phyloP scores from a whole-genome alignment of 495 filamentous ascomycete genomes.

The Penicillium cinerascens region DNA sequence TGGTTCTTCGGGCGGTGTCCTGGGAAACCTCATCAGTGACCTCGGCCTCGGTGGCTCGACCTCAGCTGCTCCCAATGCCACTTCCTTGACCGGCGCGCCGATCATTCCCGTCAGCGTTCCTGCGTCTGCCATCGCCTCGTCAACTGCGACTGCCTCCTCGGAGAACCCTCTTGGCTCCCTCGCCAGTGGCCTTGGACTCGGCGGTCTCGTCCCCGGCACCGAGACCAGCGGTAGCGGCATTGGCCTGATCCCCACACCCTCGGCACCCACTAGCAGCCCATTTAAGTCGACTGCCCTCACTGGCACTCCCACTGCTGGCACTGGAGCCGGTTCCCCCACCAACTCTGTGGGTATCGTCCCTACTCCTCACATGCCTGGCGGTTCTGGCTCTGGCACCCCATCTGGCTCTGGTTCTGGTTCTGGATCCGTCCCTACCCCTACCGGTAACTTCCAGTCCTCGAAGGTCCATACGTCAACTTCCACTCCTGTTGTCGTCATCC shows the following conservation, averaged over 20 bases:
- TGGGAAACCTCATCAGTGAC: neutral
- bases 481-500: neutral
- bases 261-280: constrained; percentile 1
- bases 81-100: constrained; percentile 1
- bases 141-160: constrained; percentile 8
- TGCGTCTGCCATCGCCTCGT: constrained; percentile 13
- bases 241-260: constrained; percentile 18
- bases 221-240: constrained; percentile 7
- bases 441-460: constrained; percentile 7
- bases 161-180: constrained; percentile 8
- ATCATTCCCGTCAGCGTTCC: constrained; percentile 31
- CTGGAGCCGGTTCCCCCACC: constrained; percentile 16
- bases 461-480: constrained; percentile 17
- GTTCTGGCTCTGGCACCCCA: constrained; percentile 4
- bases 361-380: constrained; percentile 16
- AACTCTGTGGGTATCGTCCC: constrained; percentile 23
- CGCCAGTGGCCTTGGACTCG: constrained; percentile 5
- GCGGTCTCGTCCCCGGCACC: constrained; percentile 2
- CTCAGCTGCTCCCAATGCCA: neutral
- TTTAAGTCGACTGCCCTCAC: constrained; percentile 16
- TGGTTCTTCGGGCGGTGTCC: neutral
- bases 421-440: constrained; percentile 7
- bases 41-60: neutral
- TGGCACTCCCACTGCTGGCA: constrained; percentile 29
- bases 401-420: constrained; percentile 12